Base-by-base conservation (phyloP, 805 yeast genomes). In the Metschnikowia rubicola region DNA sequence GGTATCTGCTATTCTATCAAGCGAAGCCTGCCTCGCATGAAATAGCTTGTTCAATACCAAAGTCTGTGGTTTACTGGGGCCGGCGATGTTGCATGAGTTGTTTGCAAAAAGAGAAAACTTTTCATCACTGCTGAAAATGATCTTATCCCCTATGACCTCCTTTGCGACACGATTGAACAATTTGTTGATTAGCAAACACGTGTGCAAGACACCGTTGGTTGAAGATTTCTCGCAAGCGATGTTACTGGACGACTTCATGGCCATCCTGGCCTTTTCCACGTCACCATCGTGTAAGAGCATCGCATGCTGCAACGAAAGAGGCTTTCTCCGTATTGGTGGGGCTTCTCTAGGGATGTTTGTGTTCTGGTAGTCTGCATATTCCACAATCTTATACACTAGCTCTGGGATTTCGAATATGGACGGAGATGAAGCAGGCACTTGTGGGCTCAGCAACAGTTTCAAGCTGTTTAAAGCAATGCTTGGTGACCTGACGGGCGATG, bases 341-440 rank as follows among this genome's bases (percentile, higher is more conserved):
- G 65, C 62, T 57, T 87, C 92, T 38, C 72, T 77, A 2, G 92
- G 92, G n/a, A 82, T 69, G 8, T 65, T 61, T 1, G 75, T 70
- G 46, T 58, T 60, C 50, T 74, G 78, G 26, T 68, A 64, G 47
- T 85, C 89, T n/a, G 85, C 84, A 59, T 71, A 80, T 26, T 70
- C 67, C 19, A 88, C 64, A 10, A 89, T 86, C 45, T 74, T 71
- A 50, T 72, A 64, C 12, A 89, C 70, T 43, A 89, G 83, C 63
- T 89, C 97, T 0, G 96, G 96, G 32, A 85, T 81, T 42, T 74
- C 71, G 58, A 89, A 85, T 8, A 89, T 84, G 4, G 49, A 36
- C 2, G 51, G 42, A 10, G 31, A 35, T 21, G 39, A 31, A 5
- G 17, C 26, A 11, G 33, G 30, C 12, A 15, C 26, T 11, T 35